These are phyloP conservation scores for Talaromyces sp. DNA, from an alignment of 2,329 filamentous ascomycete genomes.

Conservation along the genomic window DNA sequence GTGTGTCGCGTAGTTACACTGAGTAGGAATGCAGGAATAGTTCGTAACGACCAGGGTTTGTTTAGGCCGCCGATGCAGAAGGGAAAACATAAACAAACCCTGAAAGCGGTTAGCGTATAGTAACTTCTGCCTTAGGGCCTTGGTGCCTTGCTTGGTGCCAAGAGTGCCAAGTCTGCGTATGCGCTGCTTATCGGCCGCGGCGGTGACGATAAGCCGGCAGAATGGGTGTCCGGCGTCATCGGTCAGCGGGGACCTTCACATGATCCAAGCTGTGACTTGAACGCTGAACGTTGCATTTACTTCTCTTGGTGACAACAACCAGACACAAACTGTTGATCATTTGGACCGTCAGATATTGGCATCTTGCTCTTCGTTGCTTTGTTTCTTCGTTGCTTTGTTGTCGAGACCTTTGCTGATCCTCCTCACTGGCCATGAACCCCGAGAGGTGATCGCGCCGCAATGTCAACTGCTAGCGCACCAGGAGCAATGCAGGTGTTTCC, in stretches of 20 bases:
- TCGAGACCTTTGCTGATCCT: not conserved
- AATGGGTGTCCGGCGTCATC: conserved; percentile 13
- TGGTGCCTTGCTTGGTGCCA: not conserved
- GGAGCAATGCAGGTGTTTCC: conserved; percentile 60
- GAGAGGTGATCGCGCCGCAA: conserved; percentile 24
- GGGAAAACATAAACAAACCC: conserved; percentile 34
- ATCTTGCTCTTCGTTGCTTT: not conserved
- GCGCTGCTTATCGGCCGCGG: conserved; percentile 7
- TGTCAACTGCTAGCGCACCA: conserved; percentile 34
- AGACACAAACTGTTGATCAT: not conserved
- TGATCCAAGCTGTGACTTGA: conserved; percentile 21
- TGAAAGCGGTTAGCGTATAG: conserved; percentile 20
- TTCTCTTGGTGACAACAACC: not conserved
- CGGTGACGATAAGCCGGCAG: conserved; percentile 22
- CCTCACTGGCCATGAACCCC: conserved; percentile 8
- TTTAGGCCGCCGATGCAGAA: conserved; percentile 20
- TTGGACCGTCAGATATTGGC: not conserved
- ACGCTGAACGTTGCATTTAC: not conserved
- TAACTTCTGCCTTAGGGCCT: not conserved
- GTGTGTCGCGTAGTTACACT: not conserved
- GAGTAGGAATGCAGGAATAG: conserved; percentile 5
- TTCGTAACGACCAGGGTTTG: not conserved
- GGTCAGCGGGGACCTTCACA: conserved; percentile 24
- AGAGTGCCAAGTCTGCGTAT: not conserved
- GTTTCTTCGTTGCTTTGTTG: too few species aligned